phyloP scores from a whole-genome alignment of 257 asterid species.

The Nicotiana attenuata region DNA sequence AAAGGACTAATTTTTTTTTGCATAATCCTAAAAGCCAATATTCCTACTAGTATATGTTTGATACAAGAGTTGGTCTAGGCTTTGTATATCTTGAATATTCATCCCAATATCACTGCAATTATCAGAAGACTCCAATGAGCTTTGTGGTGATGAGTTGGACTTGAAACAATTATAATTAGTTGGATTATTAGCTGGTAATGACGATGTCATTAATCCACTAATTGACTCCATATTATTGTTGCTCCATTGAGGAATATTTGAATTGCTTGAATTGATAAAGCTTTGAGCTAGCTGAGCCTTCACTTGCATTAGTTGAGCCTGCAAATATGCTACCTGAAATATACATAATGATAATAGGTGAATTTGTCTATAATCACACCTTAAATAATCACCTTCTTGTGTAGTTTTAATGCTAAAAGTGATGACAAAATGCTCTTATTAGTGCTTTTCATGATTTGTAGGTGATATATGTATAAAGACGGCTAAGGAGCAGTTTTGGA shows the following conservation, averaged over 20 bases:
- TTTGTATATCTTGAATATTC: constrained; percentile 31
- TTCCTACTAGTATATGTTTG: constrained; percentile 17
- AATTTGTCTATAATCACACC: too few relatives aligned
- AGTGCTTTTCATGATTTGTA: too few relatives aligned
- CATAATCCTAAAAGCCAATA: constrained; percentile 75
- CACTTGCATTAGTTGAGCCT: constrained; percentile 74
- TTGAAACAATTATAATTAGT: constrained; percentile 20
- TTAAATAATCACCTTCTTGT: too few relatives aligned
- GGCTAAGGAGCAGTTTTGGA: too few relatives aligned
- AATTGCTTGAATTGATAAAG: constrained; percentile 26
- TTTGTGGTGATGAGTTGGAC: constrained; percentile 45
- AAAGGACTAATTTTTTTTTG: constrained; percentile 14
- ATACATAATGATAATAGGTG: too few relatives aligned
- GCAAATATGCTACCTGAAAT: constrained; percentile 62
- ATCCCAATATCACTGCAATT: constrained; percentile 11
- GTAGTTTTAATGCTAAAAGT: too few relatives aligned
- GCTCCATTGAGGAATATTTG: constrained; percentile 18
- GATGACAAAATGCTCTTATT: too few relatives aligned
- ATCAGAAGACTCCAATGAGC: constrained; percentile 55
- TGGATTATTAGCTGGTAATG: not conserved
- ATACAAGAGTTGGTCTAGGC: constrained; percentile 19
- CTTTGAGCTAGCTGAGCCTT: constrained; percentile 62
- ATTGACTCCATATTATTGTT: not conserved
- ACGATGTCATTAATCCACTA: not conserved
- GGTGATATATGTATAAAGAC: too few relatives aligned